phyloP scores from a whole-genome alignment of 768 basidiomycete species.

The Rhodotorula paludigena region DNA sequence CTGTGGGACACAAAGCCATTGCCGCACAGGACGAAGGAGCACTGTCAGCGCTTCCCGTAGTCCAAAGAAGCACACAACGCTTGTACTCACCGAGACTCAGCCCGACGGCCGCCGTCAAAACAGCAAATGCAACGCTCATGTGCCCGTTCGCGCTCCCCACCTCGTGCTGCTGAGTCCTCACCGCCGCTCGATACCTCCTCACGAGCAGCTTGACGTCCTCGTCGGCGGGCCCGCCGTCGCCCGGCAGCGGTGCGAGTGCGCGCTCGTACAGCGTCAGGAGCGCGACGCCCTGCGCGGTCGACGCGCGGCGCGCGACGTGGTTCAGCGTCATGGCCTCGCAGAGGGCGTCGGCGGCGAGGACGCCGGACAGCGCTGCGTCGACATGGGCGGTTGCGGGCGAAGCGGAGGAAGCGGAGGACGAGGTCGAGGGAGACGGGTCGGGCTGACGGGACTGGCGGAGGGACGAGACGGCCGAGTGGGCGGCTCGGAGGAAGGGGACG shows the following conservation, averaged over 20 bases:
- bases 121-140: constrained; percentile 84
- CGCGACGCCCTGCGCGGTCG: constrained; percentile 85
- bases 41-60: neutral
- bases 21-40: too few relatives aligned
- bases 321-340: constrained; percentile 86
- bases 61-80: neutral
- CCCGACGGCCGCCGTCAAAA: constrained; percentile 70
- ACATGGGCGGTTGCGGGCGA: neutral
- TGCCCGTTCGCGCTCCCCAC: constrained; percentile 61
- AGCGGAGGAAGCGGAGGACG: neutral
- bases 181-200: neutral
- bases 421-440: neutral
- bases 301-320: constrained; percentile 79
- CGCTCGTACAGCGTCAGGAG: constrained; percentile 80
- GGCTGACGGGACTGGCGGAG: neutral
- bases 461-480: constrained; percentile 53
- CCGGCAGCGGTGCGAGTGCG: constrained; percentile 63
- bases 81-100: constrained; percentile 9
- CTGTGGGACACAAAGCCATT: too few relatives aligned
- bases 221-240: constrained; percentile 54
- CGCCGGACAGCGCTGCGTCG: constrained; percentile 47
- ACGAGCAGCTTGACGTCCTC: constrained; percentile 40
- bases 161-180: constrained; percentile 50
- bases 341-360: constrained; percentile 63
- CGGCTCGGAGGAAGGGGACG: constrained; percentile 71